A percentile compares a stretch with the other conserved stretches of the same genome.
These are phyloP conservation scores for Aspergillus unguis DNA, from an alignment of 2,329 filamentous ascomycete genomes.

Conservation along the genomic window DNA sequence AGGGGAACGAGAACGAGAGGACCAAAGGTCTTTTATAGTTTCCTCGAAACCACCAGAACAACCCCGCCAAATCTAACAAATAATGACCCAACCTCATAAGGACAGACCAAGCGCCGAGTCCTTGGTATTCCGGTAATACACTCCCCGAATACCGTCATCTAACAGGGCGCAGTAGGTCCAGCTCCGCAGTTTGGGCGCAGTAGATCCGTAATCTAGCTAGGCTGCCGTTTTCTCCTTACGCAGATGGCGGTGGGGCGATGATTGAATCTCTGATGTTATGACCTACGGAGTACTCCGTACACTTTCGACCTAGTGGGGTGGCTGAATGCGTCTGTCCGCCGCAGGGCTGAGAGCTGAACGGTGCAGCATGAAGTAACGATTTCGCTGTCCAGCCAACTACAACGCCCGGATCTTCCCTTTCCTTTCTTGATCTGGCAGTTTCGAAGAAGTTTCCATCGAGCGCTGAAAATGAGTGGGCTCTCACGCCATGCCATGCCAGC, in stretches of 20 bases:
- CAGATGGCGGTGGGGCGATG: constrained; percentile 3
- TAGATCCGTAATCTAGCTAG: constrained; percentile 1
- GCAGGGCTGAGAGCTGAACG: constrained; percentile 11
- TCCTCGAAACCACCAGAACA: not conserved
- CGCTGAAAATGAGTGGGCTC: not conserved
- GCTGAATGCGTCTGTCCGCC: constrained; percentile 7
- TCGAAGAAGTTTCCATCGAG: not conserved
- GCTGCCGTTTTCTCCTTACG: constrained; percentile 7
- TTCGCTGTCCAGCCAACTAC: not conserved
- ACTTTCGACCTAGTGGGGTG: not conserved
- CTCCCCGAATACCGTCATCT: constrained; percentile 4
- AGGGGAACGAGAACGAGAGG: not conserved
- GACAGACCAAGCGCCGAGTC: constrained; percentile 1
- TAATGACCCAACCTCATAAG: not conserved
- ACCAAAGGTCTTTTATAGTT: constrained; percentile 9
- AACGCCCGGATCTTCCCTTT: not conserved
- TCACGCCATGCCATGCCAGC: constrained; percentile 3
- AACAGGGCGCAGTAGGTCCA: constrained; percentile 5
- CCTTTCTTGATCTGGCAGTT: not conserved
- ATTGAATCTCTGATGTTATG: too few species aligned
- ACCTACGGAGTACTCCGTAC: too few species aligned
- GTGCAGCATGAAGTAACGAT: not conserved
- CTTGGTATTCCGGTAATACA: constrained; percentile 1
- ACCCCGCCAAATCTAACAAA: constrained; percentile 11
- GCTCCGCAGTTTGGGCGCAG: not conserved